Evolutionary conservation across 345 rosid genomes (phyloP), one percentile per base, ranked within the genome.

Genomic region (Fremontodendron californicum): DNA sequence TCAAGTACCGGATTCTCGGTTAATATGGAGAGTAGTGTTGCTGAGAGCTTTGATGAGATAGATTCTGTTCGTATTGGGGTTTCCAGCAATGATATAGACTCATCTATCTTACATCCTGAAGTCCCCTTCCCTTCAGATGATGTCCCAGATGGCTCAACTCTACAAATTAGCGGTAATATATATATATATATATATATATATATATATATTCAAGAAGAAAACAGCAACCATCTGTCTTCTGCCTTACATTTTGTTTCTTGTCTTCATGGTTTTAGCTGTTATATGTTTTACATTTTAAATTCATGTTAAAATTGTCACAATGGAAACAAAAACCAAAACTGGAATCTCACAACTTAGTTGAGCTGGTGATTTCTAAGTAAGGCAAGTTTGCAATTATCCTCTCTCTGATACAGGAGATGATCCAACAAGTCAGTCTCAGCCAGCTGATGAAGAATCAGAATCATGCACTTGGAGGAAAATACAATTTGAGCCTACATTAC

Each of bases 401-500:
- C 21, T 73, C 37, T 19, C 54, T 9, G 2, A 18, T 10, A 8
- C 74, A 46, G 54, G 23, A 48, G 60, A 37, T 54, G 19, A 51
- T 43, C 16, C 70, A 75, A 51, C 21, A 31, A 1, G 40, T 27
- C 18, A 62, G 33, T 40, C 48, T 39, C 19, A 21, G 31, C 9
- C 52, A 68, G 73, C 18, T 23, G 35, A 68, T 68, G 74, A 73
- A 49, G 76, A 79, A 33, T 39, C 58, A 42, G 68, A 48, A 48
- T 75, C 43, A 9, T n/a, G 73, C 62, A 57, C 35, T 37, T 23
- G 31, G 72, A 71, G 63, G 42, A 79, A 71, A 45, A 13, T 57
- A 16, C 76, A 71, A 16, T 39, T 23, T 51, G 83, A 77, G 73
- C 78, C 80, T 40, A 58, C 74, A 19, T 66, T 78, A 29, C 82